These are phyloP conservation scores for Colletotrichum scovillei DNA, from an alignment of 2,329 filamentous ascomycete genomes.

Conservation along the genomic window DNA sequence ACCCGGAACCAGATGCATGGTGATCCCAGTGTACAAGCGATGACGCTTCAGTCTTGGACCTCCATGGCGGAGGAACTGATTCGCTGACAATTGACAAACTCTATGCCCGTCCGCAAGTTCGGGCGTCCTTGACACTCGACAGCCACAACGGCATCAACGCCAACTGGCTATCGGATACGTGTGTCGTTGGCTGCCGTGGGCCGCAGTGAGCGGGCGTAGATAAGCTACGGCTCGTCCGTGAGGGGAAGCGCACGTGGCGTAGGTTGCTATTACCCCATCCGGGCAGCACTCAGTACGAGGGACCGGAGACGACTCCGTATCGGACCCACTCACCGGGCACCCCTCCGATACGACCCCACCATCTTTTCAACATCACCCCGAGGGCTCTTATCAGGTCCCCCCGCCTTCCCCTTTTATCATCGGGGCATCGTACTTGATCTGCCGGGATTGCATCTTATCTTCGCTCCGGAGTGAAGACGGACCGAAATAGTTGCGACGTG, in stretches of 20 bases:
- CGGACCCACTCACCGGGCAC: slow-evolving; percentile 30
- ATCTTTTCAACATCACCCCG: background rate
- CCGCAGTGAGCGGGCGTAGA: background rate
- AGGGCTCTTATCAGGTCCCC: background rate
- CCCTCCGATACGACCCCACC: slow-evolving; percentile 29
- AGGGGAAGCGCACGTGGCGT: slow-evolving; percentile 10
- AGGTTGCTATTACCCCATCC: background rate
- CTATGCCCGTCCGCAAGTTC: background rate
- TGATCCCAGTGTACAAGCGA: slow-evolving; percentile 4
- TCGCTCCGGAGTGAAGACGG: background rate
- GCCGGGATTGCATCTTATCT: background rate
- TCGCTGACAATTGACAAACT: background rate
- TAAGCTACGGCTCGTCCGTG: slow-evolving; percentile 11
- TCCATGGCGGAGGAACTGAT: background rate
- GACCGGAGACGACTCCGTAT: slow-evolving; percentile 28
- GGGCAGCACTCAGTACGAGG: background rate
- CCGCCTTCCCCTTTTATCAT: background rate
- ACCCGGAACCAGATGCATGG: slow-evolving; percentile 30
- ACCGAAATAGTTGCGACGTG: background rate
- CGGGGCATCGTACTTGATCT: background rate
- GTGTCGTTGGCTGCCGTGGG: background rate
- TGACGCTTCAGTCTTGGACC: background rate
- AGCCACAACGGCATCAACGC: background rate
- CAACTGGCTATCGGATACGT: slow-evolving; percentile 3
- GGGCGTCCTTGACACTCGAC: background rate